Percentiles rank a stretch among this genome's conserved stretches.
These are phyloP conservation scores for Pachyrhizus erosus DNA, from an alignment of 306 rosid genomes.

Conservation along the genomic window DNA sequence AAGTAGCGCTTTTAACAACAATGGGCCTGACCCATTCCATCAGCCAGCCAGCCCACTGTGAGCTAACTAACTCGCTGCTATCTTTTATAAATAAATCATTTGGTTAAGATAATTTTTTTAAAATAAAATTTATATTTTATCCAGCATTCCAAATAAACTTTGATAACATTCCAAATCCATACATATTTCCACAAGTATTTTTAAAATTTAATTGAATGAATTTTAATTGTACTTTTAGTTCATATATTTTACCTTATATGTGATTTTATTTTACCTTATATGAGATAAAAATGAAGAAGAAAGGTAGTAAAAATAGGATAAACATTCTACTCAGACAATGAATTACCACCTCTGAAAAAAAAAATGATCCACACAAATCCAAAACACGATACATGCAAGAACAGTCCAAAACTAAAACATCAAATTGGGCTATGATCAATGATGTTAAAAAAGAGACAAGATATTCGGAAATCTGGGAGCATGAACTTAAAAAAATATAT, in stretches of 20 bases:
- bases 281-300: not conserved
- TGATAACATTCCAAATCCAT: not conserved
- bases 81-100: too few species aligned
- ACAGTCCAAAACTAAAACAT: not conserved
- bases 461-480: not conserved
- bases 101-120: too few species aligned
- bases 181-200: not conserved
- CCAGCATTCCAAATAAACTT: not conserved
- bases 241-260: not conserved
- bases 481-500: not conserved
- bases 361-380: not conserved
- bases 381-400: conserved; percentile 7
- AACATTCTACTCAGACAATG: conserved; percentile 1
- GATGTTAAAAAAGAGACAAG: conserved; percentile 4
- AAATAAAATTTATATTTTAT: too few species aligned
- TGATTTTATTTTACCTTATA: too few species aligned
- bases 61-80: not conserved
- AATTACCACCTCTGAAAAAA: conserved; percentile 1
- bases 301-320: not conserved
- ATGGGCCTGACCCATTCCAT: not conserved
- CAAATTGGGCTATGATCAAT: not conserved
- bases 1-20: not conserved
- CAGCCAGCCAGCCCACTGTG: not conserved
- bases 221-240: not conserved
- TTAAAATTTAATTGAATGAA: not conserved